These are phyloP conservation scores for Penicillium longicatenatum DNA, from an alignment of 495 filamentous ascomycete genomes.

Conservation along the genomic window DNA sequence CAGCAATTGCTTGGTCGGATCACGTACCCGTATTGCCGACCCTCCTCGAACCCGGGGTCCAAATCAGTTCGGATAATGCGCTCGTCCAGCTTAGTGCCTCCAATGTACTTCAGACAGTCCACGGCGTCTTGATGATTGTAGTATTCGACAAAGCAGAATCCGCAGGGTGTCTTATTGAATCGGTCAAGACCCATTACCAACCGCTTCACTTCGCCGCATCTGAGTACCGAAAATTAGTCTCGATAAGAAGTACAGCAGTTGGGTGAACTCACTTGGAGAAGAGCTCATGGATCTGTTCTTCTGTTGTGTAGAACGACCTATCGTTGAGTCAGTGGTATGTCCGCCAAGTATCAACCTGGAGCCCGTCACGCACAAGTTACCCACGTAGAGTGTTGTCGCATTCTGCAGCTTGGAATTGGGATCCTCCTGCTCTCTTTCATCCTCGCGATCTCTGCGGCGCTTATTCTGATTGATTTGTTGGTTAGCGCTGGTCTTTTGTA, in stretches of 20 bases:
- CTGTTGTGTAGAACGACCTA: constrained; percentile 99
- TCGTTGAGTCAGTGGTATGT: constrained; percentile 30
- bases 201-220: constrained; percentile 94
- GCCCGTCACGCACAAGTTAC: constrained; percentile 74
- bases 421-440: constrained; percentile 52
- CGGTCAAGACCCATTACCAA: constrained; percentile 98
- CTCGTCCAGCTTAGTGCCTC: constrained; percentile 98
- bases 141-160: constrained; percentile 99
- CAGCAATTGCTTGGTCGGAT: background rate
- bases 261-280: constrained; percentile 70
- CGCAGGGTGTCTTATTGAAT: constrained; percentile 95
- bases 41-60: constrained; percentile 94
- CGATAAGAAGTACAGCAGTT: background rate
- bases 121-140: constrained; percentile 96
- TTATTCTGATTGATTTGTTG: constrained; percentile 56
- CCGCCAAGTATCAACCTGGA: background rate
- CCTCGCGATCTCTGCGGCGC: constrained; percentile 60
- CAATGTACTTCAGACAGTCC: constrained; percentile 97
- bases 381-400: constrained; percentile 95
- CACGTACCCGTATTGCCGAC: constrained; percentile 84
- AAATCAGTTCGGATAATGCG: constrained; percentile 95
- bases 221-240: constrained; percentile 24
- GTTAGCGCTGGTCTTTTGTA: constrained; percentile 11
- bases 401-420: constrained; percentile 75
- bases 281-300: constrained; percentile 97